A percentile compares a stretch with the other conserved stretches of the same genome.
phyloP scores from a whole-genome alignment of 2,329 filamentous ascomycete genomes.

The Hymenoscyphus repandus region DNA sequence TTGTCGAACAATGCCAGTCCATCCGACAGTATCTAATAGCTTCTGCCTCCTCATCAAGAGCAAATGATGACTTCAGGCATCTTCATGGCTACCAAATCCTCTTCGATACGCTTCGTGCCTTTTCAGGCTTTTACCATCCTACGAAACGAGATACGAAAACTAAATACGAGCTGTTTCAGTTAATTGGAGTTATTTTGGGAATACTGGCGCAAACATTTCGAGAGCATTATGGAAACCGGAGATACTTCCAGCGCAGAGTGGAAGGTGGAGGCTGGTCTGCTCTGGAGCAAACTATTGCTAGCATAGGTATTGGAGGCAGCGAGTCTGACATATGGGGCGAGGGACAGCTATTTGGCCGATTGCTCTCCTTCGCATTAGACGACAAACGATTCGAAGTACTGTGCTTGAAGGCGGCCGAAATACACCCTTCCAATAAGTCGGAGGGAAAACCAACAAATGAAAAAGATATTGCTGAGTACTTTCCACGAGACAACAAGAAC shows the following conservation, averaged over 20 bases:
- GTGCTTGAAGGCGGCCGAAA: slow-evolving; percentile 45
- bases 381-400: slow-evolving; percentile 69
- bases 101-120: slow-evolving; percentile 61
- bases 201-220: slow-evolving; percentile 63
- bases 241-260: slow-evolving; percentile 76
- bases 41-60: slow-evolving; percentile 40
- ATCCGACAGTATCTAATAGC: slow-evolving; percentile 33
- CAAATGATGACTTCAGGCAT: slow-evolving; percentile 78
- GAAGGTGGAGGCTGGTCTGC: slow-evolving; percentile 74
- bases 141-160: slow-evolving; percentile 55
- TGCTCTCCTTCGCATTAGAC: slow-evolving; percentile 75
- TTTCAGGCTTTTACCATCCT: slow-evolving; percentile 74
- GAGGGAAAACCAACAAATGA: slow-evolving; percentile 12
- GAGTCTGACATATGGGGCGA: slow-evolving; percentile 64
- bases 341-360: slow-evolving; percentile 73
- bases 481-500: slow-evolving; percentile 4
- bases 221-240: slow-evolving; percentile 77
- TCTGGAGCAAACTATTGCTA: slow-evolving; percentile 66
- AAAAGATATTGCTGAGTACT: slow-evolving; percentile 5
- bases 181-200: slow-evolving; percentile 66
- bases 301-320: slow-evolving; percentile 58
- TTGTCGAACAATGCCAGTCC: slow-evolving; percentile 28
- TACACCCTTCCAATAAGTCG: slow-evolving; percentile 32
- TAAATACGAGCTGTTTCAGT: slow-evolving; percentile 59
- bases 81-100: slow-evolving; percentile 73